These are phyloP conservation scores for Ogataea pilisensis DNA, from an alignment of 805 yeast genomes.

Conservation along the genomic window DNA sequence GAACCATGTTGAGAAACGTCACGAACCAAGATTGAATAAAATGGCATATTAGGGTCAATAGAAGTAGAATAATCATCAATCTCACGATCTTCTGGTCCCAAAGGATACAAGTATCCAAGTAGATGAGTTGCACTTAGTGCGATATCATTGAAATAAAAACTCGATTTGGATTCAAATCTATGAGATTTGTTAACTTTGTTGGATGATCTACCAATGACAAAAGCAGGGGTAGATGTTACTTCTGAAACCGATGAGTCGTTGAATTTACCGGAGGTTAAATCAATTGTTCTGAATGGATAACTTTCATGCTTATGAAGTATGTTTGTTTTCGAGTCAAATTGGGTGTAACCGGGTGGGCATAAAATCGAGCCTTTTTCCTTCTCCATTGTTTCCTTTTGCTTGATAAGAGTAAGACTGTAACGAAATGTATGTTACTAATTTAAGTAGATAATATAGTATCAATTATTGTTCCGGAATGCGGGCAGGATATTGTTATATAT, in stretches of 20 bases:
- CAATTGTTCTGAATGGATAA: constrained; percentile 8
- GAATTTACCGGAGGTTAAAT: neutral
- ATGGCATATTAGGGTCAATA: neutral
- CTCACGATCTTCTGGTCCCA: neutral
- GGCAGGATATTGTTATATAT: too few species aligned
- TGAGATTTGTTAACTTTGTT: constrained; percentile 3
- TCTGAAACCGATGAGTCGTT: neutral
- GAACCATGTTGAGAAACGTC: constrained; percentile 22
- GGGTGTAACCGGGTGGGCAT: neutral
- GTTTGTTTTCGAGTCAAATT: neutral
- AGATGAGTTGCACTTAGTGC: constrained; percentile 26
- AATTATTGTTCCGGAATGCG: too few species aligned
- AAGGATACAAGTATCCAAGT: constrained; percentile 7
- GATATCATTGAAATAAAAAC: constrained; percentile 19
- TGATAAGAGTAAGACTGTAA: too few species aligned
- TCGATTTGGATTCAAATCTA: constrained; percentile 5
- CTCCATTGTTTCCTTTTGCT: too few species aligned
- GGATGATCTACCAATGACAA: constrained; percentile 25
- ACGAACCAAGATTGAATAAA: constrained; percentile 1
- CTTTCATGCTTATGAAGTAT: constrained; percentile 1
- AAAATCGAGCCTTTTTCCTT: too few species aligned
- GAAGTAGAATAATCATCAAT: neutral
- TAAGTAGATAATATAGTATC: too few species aligned
- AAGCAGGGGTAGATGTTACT: constrained; percentile 2
- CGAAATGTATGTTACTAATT: too few species aligned